Evolutionary conservation across 1,139 yeast species (phyloP), one percentile per base, ranked within the genome.

Genomic region (Blastobotrys arbuscula): DNA sequence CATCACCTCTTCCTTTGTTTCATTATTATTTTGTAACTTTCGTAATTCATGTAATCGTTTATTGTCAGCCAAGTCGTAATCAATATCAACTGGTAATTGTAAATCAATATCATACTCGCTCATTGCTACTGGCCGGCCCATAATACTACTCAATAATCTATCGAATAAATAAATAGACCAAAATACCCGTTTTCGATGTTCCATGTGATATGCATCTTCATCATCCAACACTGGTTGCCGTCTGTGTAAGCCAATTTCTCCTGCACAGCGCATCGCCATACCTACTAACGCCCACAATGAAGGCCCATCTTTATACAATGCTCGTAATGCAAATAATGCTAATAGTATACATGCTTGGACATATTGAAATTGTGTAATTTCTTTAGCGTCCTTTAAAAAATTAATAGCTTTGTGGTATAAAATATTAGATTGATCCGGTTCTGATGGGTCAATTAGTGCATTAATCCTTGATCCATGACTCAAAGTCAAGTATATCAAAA

Each of bases 61-160:
- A n/a, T 18, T 9, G 20, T 51, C 50, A 9, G 36, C 15, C 2
- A 35, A 24, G 19, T 46, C 45, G 31, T 38, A 47, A 28, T 50
- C 52, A 4, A 48, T 43, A 28, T 50, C 49, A 13, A 52, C 52
- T 12, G 55, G 55, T 3, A 50, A 43, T 37, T 49, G 53, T 8
- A 51, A 30, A 34, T 50, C 55, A 41, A 52, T 50, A 37, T 50
- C 53, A 20, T 52, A 49, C 39, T 55, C 60, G 4, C 58, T 56
- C 16, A 55, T 53, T 21, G 60, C 52, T 31, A 53, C 55, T 34
- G 64, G 63, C 19, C 60, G 50, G 2, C 60, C 60, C 16, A 56
- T 46, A 7, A 50, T 49, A 4, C 48, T 43, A 9, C 55, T 50
- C 9, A 55, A 49, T 20, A 52, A 45, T 18, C 60, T 51, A 40